Evolutionary conservation across 192 early-diverging fungal genomes (phyloP).

Genomic region (Mortierella claussenii): DNA sequence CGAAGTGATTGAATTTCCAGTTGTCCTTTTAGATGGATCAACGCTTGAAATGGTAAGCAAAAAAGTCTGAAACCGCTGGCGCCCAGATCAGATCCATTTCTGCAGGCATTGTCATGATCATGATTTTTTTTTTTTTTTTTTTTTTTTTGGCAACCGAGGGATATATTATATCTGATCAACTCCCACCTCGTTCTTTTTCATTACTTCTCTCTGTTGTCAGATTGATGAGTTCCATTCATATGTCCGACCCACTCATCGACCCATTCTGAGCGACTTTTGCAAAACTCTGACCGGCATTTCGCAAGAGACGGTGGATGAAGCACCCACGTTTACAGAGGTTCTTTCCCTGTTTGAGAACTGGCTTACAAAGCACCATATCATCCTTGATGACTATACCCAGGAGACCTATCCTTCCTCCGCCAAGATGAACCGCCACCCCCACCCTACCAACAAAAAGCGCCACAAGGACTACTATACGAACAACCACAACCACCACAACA

Average conservation of each 20-base stretch:
- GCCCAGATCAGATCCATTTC: too few species aligned
- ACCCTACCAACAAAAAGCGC: too few species aligned
- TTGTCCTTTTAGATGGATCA: slow-evolving; percentile 71
- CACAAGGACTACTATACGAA: too few species aligned
- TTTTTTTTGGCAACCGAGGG: too few species aligned
- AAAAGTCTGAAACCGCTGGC: too few species aligned
- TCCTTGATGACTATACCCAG: slow-evolving; percentile 12
- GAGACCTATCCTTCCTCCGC: not conserved
- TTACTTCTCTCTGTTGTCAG: slow-evolving; percentile 28
- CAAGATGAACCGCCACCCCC: too few species aligned
- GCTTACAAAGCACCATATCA: slow-evolving; percentile 44
- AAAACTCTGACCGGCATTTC: slow-evolving; percentile 81
- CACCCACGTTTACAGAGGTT: slow-evolving; percentile 53
- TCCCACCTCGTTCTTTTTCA: too few species aligned
- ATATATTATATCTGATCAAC: too few species aligned
- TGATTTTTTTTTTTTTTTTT: too few species aligned
- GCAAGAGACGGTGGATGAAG: slow-evolving; percentile 42
- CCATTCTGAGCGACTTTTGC: slow-evolving; percentile 80
- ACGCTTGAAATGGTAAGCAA: slow-evolving; percentile 67
- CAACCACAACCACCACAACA: not conserved
- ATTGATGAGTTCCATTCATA: slow-evolving; percentile 79
- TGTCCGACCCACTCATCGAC: slow-evolving; percentile 73
- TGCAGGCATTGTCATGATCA: slow-evolving; percentile 10
- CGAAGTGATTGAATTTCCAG: slow-evolving; percentile 92
- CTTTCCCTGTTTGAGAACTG: slow-evolving; percentile 46